A percentile compares a stretch with the other conserved stretches of the same genome.
phyloP scores from a whole-genome alignment of 345 rosid genomes.

The Gynandropsis gynandra region DNA sequence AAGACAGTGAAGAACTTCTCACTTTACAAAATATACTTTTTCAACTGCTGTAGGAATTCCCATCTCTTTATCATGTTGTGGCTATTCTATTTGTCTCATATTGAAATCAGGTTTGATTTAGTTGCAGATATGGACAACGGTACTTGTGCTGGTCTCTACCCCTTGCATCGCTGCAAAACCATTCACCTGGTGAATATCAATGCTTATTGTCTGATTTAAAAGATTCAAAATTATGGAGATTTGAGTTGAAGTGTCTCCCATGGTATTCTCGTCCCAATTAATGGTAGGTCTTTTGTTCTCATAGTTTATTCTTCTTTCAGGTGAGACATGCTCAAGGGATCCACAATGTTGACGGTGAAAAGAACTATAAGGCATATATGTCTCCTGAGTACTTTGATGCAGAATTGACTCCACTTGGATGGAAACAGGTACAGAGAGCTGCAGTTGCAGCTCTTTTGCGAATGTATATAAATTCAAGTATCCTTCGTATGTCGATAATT shows the following conservation, averaged over 20 bases:
- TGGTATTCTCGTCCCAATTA: background rate
- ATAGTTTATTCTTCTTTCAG: conserved; percentile 35
- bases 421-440: conserved; percentile 58
- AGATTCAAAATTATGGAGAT: conserved; percentile 38
- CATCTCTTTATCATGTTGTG: background rate
- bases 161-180: conserved; percentile 91
- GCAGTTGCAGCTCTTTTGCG: conserved; percentile 3
- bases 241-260: conserved; percentile 32
- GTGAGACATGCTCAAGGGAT: conserved; percentile 99
- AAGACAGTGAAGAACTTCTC: too few relatives aligned
- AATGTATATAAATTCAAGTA: background rate
- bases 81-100: conserved; percentile 2
- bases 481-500: too few relatives aligned
- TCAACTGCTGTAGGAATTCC: background rate
- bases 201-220: conserved; percentile 21
- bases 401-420: conserved; percentile 78
- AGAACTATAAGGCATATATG: conserved; percentile 77
- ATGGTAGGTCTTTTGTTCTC: background rate
- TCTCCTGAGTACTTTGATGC: conserved; percentile 89
- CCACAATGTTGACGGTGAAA: conserved; percentile 96
- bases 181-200: conserved; percentile 70
- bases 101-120: conserved; percentile 12
- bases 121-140: conserved; percentile 69
- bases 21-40: background rate
- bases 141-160: conserved; percentile 65